Conservation (phyloP, 352 stramenopile genomes). For the Blastocystis sp. region DNA sequence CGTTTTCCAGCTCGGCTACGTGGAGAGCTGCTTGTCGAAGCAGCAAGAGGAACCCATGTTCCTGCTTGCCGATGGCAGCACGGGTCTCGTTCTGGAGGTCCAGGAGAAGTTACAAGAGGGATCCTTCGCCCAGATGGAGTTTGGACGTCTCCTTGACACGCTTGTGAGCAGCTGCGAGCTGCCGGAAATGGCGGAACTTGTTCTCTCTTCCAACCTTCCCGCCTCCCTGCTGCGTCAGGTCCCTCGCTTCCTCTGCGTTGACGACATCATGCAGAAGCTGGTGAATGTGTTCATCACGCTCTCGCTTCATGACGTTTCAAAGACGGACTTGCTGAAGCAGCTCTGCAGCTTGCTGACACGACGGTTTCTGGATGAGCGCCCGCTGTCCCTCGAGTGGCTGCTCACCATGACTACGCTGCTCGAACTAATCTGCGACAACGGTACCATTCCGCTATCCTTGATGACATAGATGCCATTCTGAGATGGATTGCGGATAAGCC, state of each 20-base stretch:
- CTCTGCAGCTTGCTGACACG: not conserved
- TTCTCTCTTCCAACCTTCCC: not conserved
- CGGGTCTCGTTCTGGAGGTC: not conserved
- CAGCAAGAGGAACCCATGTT: no score
- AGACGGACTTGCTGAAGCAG: not conserved
- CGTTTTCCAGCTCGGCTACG: not conserved
- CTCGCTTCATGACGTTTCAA: not conserved
- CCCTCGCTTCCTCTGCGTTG: not conserved
- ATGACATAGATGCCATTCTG: not conserved
- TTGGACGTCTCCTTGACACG: not conserved
- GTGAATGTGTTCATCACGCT: not conserved
- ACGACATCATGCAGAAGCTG: not conserved
- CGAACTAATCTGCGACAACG: not conserved
- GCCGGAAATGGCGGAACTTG: not conserved
- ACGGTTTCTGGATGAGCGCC: not conserved
- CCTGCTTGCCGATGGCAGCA: not conserved
- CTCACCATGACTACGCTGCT: not conserved
- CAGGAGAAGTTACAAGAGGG: not conserved
- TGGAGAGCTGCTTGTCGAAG: not conserved
- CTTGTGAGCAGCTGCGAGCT: not conserved
- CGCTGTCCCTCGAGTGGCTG: not conserved
- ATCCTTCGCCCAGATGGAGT: not conserved
- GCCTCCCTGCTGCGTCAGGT: not conserved
- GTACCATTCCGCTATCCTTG: not conserved
- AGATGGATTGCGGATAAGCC: not conserved